phyloP scores from a whole-genome alignment of 2,329 filamentous ascomycete genomes.

The Phialophora tarda region DNA sequence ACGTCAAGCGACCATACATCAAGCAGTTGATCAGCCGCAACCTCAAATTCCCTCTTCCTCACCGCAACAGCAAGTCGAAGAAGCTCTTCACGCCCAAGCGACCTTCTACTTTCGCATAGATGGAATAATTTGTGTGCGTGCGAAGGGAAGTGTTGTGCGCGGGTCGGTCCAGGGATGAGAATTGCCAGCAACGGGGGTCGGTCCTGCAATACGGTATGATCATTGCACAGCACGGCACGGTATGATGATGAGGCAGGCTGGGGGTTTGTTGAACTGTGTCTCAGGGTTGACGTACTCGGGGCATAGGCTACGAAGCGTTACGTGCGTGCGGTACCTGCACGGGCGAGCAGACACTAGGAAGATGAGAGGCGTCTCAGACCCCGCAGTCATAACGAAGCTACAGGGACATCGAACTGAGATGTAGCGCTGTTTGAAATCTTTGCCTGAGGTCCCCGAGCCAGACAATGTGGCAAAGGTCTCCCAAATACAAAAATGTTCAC shows the following conservation, averaged over 20 bases:
- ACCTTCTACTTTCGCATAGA: constrained; percentile 97
- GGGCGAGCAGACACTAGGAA: background rate
- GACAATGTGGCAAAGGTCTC: background rate
- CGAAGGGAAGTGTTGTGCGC: background rate
- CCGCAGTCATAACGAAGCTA: background rate
- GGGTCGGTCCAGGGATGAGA: background rate
- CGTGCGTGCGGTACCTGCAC: background rate
- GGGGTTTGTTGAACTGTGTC: background rate
- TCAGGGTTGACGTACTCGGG: background rate
- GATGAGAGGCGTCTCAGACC: background rate
- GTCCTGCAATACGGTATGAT: background rate
- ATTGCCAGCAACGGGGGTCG: background rate
- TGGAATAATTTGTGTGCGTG: constrained; percentile 39
- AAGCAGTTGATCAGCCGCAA: constrained; percentile 95
- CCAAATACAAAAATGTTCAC: background rate
- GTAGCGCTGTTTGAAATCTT: background rate
- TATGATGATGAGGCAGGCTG: background rate
- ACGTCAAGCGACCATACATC: constrained; percentile 98
- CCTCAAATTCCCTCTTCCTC: constrained; percentile 98
- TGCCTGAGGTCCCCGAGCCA: background rate
- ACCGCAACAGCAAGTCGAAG: constrained; percentile 85
- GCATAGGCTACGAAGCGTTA: background rate
- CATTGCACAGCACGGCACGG: background rate
- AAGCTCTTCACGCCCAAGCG: constrained; percentile 93
- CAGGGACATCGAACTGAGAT: background rate